Conservation (phyloP, 176 grass and related monocot genomes). For the Pontederia paniculata region DNA sequence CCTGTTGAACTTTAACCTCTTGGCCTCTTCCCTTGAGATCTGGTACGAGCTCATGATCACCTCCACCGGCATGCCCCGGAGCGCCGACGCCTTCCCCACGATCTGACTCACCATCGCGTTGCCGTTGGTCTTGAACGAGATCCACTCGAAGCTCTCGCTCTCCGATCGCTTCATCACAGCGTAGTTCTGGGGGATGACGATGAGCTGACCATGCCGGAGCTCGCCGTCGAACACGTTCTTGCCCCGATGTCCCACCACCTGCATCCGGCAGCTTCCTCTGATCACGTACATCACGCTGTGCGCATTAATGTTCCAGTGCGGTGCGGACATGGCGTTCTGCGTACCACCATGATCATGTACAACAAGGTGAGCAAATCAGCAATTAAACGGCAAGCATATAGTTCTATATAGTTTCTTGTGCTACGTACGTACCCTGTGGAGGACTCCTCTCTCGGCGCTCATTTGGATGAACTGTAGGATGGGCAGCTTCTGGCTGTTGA, state of each 20-base stretch:
- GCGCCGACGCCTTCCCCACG: slow-evolving; percentile 25
- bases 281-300: slow-evolving; percentile 30
- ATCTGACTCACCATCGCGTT: slow-evolving; percentile 27
- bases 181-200: slow-evolving; percentile 30
- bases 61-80: slow-evolving; percentile 31
- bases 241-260: slow-evolving; percentile 26
- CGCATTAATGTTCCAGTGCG: slow-evolving; percentile 42
- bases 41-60: slow-evolving; percentile 34
- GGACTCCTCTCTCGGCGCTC: slow-evolving; percentile 33
- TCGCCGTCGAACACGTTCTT: slow-evolving; percentile 32
- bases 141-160: slow-evolving; percentile 27
- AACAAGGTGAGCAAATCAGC: neutral
- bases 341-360: neutral
- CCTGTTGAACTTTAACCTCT: slow-evolving; percentile 33
- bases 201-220: slow-evolving; percentile 27
- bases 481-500: slow-evolving; percentile 46
- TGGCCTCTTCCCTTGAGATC: slow-evolving; percentile 30
- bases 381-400: neutral
- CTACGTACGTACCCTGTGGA: slow-evolving; percentile 16
- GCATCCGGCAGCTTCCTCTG: slow-evolving; percentile 23
- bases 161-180: slow-evolving; percentile 10
- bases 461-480: slow-evolving; percentile 37
- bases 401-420: neutral
- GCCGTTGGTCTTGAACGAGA: slow-evolving; percentile 39
- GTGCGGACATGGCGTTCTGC: slow-evolving; percentile 35